Evolutionary conservation across 2,329 filamentous ascomycete genomes (phyloP).

Genomic region (Fusarium sp.): DNA sequence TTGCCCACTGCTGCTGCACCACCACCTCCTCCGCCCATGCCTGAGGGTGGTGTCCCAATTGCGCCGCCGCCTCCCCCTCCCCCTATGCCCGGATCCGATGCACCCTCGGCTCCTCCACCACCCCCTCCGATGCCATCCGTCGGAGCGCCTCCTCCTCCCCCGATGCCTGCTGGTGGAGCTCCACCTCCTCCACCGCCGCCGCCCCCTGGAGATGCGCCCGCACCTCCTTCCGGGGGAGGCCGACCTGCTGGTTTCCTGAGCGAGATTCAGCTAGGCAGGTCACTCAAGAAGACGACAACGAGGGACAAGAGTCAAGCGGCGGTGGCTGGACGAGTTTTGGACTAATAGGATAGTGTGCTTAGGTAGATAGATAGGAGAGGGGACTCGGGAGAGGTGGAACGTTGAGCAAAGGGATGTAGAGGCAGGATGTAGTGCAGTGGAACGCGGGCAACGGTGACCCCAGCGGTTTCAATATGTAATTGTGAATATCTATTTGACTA

Average conservation of each 20-base stretch:
- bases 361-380: constrained; percentile 9
- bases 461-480: constrained; percentile 24
- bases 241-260: constrained; percentile 76
- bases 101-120: constrained; percentile 55
- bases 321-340: constrained; percentile 81
- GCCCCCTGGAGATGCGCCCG: constrained; percentile 56
- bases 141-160: constrained; percentile 58
- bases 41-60: constrained; percentile 40
- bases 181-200: constrained; percentile 50
- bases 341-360: constrained; percentile 49
- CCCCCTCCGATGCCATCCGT: constrained; percentile 52
- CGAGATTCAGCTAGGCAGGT: constrained; percentile 84
- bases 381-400: constrained; percentile 13
- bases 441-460: constrained; percentile 24
- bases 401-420: constrained; percentile 16
- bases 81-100: constrained; percentile 47
- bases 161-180: constrained; percentile 48
- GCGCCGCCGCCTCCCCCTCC: constrained; percentile 55
- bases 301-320: constrained; percentile 83
- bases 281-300: constrained; percentile 88
- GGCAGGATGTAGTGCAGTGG: constrained; percentile 21
- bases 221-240: constrained; percentile 62
- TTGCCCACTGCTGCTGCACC: constrained; percentile 47
- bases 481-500: constrained; percentile 14
- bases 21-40: constrained; percentile 47